These are phyloP conservation scores for Aspergillus affinis DNA, from an alignment of 495 filamentous ascomycete genomes.

Conservation along the genomic window DNA sequence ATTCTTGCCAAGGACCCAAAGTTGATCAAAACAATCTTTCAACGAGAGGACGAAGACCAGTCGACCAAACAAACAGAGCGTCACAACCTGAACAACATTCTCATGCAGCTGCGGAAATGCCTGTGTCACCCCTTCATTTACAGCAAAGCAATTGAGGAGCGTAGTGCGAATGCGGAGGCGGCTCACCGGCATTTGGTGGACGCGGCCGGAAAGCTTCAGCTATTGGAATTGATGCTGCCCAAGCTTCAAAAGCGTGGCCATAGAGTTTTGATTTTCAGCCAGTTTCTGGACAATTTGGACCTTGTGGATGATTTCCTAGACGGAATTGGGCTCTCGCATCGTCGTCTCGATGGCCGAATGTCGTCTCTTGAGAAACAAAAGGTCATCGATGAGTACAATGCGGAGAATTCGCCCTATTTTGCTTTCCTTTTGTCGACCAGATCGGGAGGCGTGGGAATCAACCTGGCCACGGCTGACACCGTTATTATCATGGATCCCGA, in stretches of 20 bases:
- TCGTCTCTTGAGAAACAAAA: slow-evolving; percentile 83
- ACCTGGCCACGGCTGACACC: slow-evolving; percentile 94
- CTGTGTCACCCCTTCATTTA: slow-evolving; percentile 96
- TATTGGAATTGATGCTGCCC: slow-evolving; percentile 86
- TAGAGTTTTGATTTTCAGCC: slow-evolving; percentile 92
- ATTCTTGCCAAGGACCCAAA: slow-evolving; percentile 87
- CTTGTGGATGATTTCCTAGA: slow-evolving; percentile 89
- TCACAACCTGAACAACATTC: slow-evolving; percentile 83
- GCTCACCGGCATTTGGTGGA: slow-evolving; percentile 81
- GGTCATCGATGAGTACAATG: slow-evolving; percentile 91
- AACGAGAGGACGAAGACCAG: slow-evolving; percentile 44
- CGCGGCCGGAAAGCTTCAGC: slow-evolving; percentile 84
- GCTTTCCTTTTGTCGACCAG: slow-evolving; percentile 91
- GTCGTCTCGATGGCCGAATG: slow-evolving; percentile 84
- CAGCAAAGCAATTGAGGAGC: slow-evolving; percentile 84
- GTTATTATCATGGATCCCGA: slow-evolving; percentile 98
- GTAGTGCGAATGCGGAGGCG: slow-evolving; percentile 45
- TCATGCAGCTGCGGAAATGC: slow-evolving; percentile 94
- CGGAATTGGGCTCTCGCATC: slow-evolving; percentile 65
- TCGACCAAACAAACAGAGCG: slow-evolving; percentile 63
- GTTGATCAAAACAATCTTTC: slow-evolving; percentile 84
- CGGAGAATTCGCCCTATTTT: slow-evolving; percentile 75
- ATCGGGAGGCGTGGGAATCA: slow-evolving; percentile 95
- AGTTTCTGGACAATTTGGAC: slow-evolving; percentile 86
- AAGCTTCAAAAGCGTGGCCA: slow-evolving; percentile 87